These are phyloP conservation scores for Solanum verrucosum DNA, from an alignment of 257 asterid species.

Conservation along the genomic window DNA sequence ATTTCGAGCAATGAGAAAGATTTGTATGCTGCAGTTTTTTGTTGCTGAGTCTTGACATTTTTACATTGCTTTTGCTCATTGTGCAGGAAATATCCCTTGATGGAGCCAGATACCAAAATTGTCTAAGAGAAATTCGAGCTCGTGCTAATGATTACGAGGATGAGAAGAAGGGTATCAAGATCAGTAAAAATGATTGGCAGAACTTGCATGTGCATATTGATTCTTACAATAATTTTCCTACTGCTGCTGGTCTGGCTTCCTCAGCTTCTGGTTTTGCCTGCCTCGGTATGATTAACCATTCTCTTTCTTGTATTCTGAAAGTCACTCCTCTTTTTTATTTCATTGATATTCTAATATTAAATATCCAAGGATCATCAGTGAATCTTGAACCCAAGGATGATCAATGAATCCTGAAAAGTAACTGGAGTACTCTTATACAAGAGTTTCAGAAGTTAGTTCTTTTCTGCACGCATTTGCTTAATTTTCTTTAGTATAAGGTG, in stretches of 20 bases:
- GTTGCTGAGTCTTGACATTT: background rate
- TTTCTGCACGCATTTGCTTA: background rate
- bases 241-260: conserved; percentile 99
- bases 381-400: background rate
- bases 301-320: background rate
- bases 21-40: background rate
- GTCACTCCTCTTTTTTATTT: background rate
- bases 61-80: conserved; percentile 13
- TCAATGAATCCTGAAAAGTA: background rate
- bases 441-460: background rate
- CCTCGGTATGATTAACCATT: conserved; percentile 46
- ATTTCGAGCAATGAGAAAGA: background rate
- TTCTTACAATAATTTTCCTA: conserved; percentile 91
- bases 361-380: background rate
- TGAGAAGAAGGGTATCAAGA: conserved; percentile 77
- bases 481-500: background rate
- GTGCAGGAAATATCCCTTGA: conserved; percentile 92
- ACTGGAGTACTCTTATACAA: background rate
- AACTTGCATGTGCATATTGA: conserved; percentile 75
- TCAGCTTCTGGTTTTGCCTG: conserved; percentile 99
- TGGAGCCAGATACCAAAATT: conserved; percentile 79
- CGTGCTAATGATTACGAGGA: conserved; percentile 89
- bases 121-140: conserved; percentile 86
- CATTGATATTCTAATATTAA: background rate
- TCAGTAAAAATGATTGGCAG: conserved; percentile 80